Conservation (phyloP, 208 protist species). For the Entamoeba moshkovskii region DNA sequence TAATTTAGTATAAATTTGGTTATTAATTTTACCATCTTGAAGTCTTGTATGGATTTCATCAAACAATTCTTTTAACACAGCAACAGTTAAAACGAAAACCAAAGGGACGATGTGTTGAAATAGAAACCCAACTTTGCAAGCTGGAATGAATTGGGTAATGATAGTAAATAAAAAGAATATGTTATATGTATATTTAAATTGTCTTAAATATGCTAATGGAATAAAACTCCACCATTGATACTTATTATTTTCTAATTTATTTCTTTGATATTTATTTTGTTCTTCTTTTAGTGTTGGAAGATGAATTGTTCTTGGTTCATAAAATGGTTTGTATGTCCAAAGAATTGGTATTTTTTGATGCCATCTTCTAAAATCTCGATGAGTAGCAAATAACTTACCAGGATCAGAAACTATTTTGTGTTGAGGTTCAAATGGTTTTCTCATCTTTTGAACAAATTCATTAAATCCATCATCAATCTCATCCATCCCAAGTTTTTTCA, state of each 20-base stretch:
- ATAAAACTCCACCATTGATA: neutral
- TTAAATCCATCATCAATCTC: neutral
- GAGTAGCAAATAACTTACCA: neutral
- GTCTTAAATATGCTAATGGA: neutral
- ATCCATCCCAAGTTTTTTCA: too few species aligned
- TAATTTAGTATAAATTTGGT: neutral
- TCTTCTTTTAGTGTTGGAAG: neutral
- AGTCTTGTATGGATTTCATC: slow-evolving; percentile 15
- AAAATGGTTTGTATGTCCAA: neutral
- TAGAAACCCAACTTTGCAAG: neutral
- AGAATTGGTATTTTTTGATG: neutral
- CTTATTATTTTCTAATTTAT: neutral
- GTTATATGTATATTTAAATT: neutral
- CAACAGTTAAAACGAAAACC: slow-evolving; percentile 10
- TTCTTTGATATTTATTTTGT: neutral
- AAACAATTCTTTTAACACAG: slow-evolving; percentile 18
- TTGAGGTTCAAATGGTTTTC: neutral
- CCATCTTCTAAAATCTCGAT: neutral
- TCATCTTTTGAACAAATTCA: neutral
- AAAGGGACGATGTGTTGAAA: slow-evolving; percentile 2
- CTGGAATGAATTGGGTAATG: neutral
- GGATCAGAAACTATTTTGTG: neutral
- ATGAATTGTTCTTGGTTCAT: neutral
- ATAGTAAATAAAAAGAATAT: neutral
- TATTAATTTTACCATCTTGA: slow-evolving; percentile 7